These are phyloP conservation scores for Aureobasidium lini DNA, from an alignment of 2,329 filamentous ascomycete species.

Conservation along the genomic window DNA sequence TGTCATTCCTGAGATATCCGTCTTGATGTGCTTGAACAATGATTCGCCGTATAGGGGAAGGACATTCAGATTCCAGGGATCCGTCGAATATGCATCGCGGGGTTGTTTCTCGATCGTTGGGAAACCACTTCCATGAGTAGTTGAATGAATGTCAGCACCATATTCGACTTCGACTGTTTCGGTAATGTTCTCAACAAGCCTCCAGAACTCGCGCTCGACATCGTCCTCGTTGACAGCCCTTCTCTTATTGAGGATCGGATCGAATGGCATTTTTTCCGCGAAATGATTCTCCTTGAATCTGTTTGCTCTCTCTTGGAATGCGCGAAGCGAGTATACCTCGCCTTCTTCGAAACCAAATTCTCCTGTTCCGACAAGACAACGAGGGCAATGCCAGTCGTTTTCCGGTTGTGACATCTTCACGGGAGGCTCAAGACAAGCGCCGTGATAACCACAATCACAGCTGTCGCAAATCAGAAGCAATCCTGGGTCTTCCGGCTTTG, in stretches of 20 bases:
- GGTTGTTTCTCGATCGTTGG: conserved; percentile 90
- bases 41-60: conserved; percentile 86
- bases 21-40: conserved; percentile 93
- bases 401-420: conserved; percentile 68
- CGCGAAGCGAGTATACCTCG: conserved; percentile 85
- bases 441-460: conserved; percentile 84
- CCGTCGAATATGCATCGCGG: conserved; percentile 74
- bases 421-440: conserved; percentile 79
- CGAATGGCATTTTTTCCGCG: conserved; percentile 79
- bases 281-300: conserved; percentile 96
- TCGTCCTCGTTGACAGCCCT: conserved; percentile 86
- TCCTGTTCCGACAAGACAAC: conserved; percentile 90
- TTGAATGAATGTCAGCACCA: conserved; percentile 95
- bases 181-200: conserved; percentile 83
- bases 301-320: conserved; percentile 93
- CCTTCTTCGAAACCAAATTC: conserved; percentile 98
- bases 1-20: conserved; percentile 97
- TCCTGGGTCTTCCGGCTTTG: conserved; percentile 64
- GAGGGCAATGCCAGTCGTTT: conserved; percentile 89
- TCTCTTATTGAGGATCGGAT: conserved; percentile 72
- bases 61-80: conserved; percentile 94
- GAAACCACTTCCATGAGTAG: conserved; percentile 94
- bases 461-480: conserved; percentile 79
- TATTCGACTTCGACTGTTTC: conserved; percentile 98
- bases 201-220: conserved; percentile 94